Evolutionary conservation across 1,284 basidiomycete genomes (phyloP).

Genomic region (Leccinum pachyderme): DNA sequence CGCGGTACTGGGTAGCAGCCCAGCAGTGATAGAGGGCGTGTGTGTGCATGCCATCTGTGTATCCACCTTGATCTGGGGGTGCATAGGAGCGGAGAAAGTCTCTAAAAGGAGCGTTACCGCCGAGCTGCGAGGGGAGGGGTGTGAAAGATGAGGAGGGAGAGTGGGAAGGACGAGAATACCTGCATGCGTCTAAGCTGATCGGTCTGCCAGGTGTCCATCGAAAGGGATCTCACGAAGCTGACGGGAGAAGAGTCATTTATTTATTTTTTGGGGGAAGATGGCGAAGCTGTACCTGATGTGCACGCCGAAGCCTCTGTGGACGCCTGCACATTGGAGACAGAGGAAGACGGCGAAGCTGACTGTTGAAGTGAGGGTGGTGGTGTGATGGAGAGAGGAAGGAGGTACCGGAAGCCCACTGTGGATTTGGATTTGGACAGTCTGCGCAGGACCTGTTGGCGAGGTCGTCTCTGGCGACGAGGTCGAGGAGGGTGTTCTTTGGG

Average conservation of each 20-base stretch:
- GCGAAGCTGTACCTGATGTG: conserved; percentile 64
- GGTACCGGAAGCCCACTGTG: conserved; percentile 87
- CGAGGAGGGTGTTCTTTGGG: conserved; percentile 55
- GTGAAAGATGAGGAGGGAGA: conserved; percentile 3
- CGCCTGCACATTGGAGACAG: conserved; percentile 89
- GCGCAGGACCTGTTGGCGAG: conserved; percentile 63
- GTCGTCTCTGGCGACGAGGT: background rate
- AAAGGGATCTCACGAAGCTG: conserved; percentile 89
- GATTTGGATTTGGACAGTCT: conserved; percentile 83
- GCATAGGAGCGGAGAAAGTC: conserved; percentile 76
- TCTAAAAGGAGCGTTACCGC: conserved; percentile 82
- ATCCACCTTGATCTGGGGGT: conserved; percentile 71
- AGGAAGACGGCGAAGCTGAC: conserved; percentile 81
- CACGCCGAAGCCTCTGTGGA: conserved; percentile 86
- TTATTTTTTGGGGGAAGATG: background rate
- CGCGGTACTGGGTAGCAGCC: conserved; percentile 88
- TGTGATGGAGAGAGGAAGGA: background rate
- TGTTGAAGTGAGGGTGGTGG: conserved; percentile 9
- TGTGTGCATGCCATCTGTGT: conserved; percentile 64
- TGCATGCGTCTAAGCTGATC: conserved; percentile 91
- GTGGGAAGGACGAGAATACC: conserved; percentile 42
- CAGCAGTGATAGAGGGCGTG: conserved; percentile 88
- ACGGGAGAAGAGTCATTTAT: conserved; percentile 13
- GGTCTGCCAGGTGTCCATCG: conserved; percentile 95
- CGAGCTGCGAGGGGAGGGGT: conserved; percentile 50